Evolutionary conservation across 257 asterid genomes (phyloP), one percentile per base, ranked within the genome.

Genomic region (Nicotiana tomentosiformis): DNA sequence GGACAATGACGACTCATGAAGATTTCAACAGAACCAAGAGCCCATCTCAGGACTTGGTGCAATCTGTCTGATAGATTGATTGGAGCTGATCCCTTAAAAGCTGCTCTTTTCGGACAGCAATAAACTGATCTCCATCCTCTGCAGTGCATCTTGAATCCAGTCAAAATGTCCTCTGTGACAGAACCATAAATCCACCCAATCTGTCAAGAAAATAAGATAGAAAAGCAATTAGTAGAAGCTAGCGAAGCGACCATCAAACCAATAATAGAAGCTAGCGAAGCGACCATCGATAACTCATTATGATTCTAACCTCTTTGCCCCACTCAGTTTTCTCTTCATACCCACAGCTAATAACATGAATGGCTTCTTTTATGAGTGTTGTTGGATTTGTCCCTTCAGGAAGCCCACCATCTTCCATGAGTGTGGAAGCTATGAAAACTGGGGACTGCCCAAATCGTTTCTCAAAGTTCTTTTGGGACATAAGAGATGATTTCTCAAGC

Each of bases 111-210:
- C 1, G 98, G 98, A n/a, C 88, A 82, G 84, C 97, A 94, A 82
- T 94, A 94, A 61, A 94, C 90, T 46, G 97, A 92, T 77, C 87
- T 90, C 96, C 97, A 94, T 58, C 98, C 98, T 90, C 98, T 86
- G 74, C 97, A 92, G 61, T 94, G 98, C 98, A 94, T 94, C 93
- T 94, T 94, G 89, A 94, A 94, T 26, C 98, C 98, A 11, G 98
- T 91, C 87, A 94, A 86, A 57, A 94, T 94, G 82, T 94, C 98
- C 84, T 94, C 96, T 49, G 98, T 94, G 39, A 92, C 77, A 32
- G 98, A 93, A 79, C 98, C 98, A 62, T 92, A 93, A 83, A 93
- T 93, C 98, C 97, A 93, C 76, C 98, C 98, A 85, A 93, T 90
- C 98, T 93, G 97, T 32, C 68, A 64, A 76, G 32, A 53, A 39